Base-by-base conservation (phyloP, 768 basidiomycete species). In the Auricularia auricula-judae region DNA sequence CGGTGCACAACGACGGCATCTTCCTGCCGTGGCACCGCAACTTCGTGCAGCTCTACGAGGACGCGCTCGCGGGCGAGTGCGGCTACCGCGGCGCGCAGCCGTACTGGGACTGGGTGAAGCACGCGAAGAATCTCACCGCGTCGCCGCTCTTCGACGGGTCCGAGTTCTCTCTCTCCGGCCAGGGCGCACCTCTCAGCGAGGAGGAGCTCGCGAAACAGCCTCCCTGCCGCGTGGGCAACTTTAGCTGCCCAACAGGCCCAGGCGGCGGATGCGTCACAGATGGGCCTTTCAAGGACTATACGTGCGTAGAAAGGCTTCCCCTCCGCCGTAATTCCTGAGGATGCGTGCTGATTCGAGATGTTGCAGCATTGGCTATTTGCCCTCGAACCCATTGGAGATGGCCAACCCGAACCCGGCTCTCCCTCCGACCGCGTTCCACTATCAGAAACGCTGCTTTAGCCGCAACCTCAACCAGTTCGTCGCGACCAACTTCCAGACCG, bases 21-120 rank as follows among this genome's bases (percentile, higher is more conserved):
- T 74, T 75, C 59, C 64, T 75, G 18, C 71, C 74, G 2, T 75
- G 74, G 74, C 74, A 75, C 61, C 69, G 74, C 5, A 70, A 68
- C 21, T 72, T 74, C 39, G 63, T 73, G 1, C 62, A 67, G 12
- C 63, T 66, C 14, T 74, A 71, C 53, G 71, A 72, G 36, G 61
- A 62, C 4, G 71, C 73, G 12, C 66, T 74, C 18, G 70, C 66
- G 12, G 62, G 67, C 10, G 71, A 74, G 54, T 74, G 74, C 54
- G 68, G 67, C 8, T 74, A 72, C 47, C 58, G 5, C 16, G 75
- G 72, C 8, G 67, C 69, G 39, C 64, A 69, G 10, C 71, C 74
- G 70, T 74, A 72, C 60, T 72, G 71, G 71, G 62, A 72, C 63
- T 72, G 71, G 71, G 23, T 59, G 16, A 59, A 59, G 34, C 34